Percentiles rank a stretch among this genome's conserved stretches.
Conservation (phyloP, 1,139 yeast species). For the Candida sp. region DNA sequence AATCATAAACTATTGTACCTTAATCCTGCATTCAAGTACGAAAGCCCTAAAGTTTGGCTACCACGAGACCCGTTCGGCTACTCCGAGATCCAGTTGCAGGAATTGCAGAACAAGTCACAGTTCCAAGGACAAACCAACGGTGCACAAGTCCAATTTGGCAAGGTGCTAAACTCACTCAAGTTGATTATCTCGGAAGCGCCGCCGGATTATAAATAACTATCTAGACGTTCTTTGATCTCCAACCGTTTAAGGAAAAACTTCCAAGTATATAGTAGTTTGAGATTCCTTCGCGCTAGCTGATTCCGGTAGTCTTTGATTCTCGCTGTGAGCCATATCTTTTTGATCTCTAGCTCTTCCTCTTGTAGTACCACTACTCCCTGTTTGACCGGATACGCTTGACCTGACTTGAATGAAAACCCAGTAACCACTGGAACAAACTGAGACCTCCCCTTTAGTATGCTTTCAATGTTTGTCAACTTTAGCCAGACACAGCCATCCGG, state of each 20-base stretch:
- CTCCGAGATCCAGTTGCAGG: conserved; percentile 16
- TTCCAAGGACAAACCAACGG: conserved; percentile 32
- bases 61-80: conserved; percentile 31
- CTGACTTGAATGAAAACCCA: conserved; percentile 32
- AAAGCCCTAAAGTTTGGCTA: conserved; percentile 38
- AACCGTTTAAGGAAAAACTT: conserved; percentile 21
- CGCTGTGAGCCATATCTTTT: conserved; percentile 32
- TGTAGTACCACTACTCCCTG: conserved; percentile 32
- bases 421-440: conserved; percentile 38
- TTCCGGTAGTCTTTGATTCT: conserved; percentile 18
- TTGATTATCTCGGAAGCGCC: conserved; percentile 36
- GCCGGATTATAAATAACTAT: conserved; percentile 36
- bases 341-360: conserved; percentile 21
- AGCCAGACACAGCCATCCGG: conserved; percentile 39
- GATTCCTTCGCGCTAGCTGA: background rate
- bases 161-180: conserved; percentile 17
- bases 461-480: conserved; percentile 27
- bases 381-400: conserved; percentile 34
- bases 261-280: conserved; percentile 23
- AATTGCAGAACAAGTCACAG: conserved; percentile 12
- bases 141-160: conserved; percentile 24
- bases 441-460: conserved; percentile 19
- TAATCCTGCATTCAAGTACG: conserved; percentile 40
- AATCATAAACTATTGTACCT: conserved; percentile 26
- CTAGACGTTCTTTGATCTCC: conserved; percentile 26